Conservation (phyloP, 345 rosid genomes). For the Salix udensis region DNA sequence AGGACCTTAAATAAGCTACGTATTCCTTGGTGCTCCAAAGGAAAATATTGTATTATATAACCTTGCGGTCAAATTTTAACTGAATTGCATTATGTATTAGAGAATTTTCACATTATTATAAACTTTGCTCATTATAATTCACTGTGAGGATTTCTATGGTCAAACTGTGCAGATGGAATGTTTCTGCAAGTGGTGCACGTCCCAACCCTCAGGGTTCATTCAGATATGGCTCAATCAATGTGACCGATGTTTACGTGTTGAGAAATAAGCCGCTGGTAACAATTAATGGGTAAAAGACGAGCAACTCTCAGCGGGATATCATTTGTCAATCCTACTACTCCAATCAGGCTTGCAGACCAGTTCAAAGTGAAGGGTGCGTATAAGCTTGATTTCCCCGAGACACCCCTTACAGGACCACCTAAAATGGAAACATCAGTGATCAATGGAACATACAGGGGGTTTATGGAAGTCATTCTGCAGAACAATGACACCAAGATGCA, state of each 20-base stretch:
- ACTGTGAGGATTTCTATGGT: conserved; percentile 14
- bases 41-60: neutral
- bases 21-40: neutral
- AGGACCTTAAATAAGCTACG: neutral
- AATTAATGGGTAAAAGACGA: conserved; percentile 60
- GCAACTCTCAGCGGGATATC: conserved; percentile 81
- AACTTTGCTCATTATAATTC: neutral
- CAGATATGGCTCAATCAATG: conserved; percentile 91
- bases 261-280: conserved; percentile 68
- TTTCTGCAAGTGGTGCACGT: conserved; percentile 95
- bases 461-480: conserved; percentile 91
- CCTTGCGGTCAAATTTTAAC: neutral
- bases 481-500: conserved; percentile 95
- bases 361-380: conserved; percentile 74
- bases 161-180: conserved; percentile 74
- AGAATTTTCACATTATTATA: neutral
- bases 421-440: conserved; percentile 69
- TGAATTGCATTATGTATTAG: neutral
- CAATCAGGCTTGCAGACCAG: conserved; percentile 88
- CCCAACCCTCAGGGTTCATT: conserved; percentile 99
- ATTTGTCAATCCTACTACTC: conserved; percentile 81
- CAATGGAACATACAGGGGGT: conserved; percentile 89
- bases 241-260: conserved; percentile 75
- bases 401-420: conserved; percentile 75
- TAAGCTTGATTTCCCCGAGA: conserved; percentile 84